Evolutionary conservation across 805 yeast species (phyloP).

Genomic region (Sungouiella blattae): DNA sequence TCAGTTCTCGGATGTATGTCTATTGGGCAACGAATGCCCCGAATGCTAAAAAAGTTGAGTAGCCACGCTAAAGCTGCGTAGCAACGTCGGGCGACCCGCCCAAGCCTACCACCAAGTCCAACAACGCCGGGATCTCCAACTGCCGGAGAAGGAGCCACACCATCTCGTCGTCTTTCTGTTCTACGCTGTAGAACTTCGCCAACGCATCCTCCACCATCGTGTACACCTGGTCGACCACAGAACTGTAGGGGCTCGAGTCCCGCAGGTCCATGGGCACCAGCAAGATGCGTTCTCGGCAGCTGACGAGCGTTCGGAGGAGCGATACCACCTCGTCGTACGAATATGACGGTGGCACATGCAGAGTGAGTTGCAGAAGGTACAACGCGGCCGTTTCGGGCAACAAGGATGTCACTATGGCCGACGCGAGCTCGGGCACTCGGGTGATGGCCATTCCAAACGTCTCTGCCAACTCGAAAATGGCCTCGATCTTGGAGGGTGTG

Average conservation of each 20-base stretch:
- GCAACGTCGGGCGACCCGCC: conserved; percentile 9
- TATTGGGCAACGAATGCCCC: no score
- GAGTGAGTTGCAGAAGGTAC: neutral
- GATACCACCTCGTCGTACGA: conserved; percentile 3
- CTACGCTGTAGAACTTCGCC: conserved; percentile 2
- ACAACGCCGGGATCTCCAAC: conserved; percentile 13
- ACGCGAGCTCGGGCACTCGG: neutral
- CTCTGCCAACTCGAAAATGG: neutral
- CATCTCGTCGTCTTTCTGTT: conserved; percentile 2
- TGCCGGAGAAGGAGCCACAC: conserved; percentile 12
- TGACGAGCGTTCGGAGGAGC: conserved; percentile 6
- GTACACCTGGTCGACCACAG: conserved; percentile 3
- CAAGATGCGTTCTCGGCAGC: conserved; percentile 5
- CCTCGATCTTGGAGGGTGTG: neutral
- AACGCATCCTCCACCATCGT: conserved; percentile 4
- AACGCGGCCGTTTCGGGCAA: neutral
- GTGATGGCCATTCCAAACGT: neutral
- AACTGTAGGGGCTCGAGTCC: conserved; percentile 3
- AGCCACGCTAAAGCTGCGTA: neutral
- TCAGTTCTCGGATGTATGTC: no score
- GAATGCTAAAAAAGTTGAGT: no score
- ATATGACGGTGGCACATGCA: neutral
- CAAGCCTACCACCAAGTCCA: conserved; percentile 10
- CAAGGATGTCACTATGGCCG: no score
- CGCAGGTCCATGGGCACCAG: conserved; percentile 5